Evolutionary conservation across 805 yeast species (phyloP), one percentile per base, ranked within the genome.

Genomic region (Wickerhamiella dianesei): DNA sequence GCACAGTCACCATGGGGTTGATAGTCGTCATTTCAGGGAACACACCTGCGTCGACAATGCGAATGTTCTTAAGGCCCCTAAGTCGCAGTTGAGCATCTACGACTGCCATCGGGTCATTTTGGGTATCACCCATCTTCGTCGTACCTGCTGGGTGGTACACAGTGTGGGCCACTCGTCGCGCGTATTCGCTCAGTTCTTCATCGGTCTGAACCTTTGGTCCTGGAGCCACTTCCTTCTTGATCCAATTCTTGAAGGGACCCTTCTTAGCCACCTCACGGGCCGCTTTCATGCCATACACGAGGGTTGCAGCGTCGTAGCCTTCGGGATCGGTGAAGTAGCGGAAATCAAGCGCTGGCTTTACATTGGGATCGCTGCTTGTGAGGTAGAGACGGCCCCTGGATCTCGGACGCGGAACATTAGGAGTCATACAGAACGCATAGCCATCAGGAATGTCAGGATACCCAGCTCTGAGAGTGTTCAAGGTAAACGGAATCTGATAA

Each of bases 121-220:
- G 25, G 22, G 46, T 44, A 43, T 53, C 54, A 21, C 56, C 53
- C 48, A 54, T 52, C 48, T 54, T 49, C 47, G 51, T 49, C 21
- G 65, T 61, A 43, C 65, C 65, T 32, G 64, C 59, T 29, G 64
- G 64, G 45, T 61, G 65, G 58, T 59, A 61, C 14, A 62, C 61
- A 18, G 65, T 61, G 45, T 61, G 64, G 20, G 59, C 59, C 40
- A 61, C 56, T 43, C 59, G 59, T 37, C 61, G 53, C 22, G 61
- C 63, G 37, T 59, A 59, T 43, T 54, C 50, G 51, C 56, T 58
- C 60, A 61, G 56, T 45, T 58, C 61, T 46, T 57, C 56, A 43
- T 61, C 64, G 37, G 55, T 50, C 37, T 59, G 58, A 25, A 61
- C 58, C 22, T 59, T 59, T 57, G 59, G 58, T 21, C 59, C 62